Evolutionary conservation across 148 eudicot genomes (phyloP), one percentile per base, ranked within the genome.

Genomic region (Bassia scoparia): DNA sequence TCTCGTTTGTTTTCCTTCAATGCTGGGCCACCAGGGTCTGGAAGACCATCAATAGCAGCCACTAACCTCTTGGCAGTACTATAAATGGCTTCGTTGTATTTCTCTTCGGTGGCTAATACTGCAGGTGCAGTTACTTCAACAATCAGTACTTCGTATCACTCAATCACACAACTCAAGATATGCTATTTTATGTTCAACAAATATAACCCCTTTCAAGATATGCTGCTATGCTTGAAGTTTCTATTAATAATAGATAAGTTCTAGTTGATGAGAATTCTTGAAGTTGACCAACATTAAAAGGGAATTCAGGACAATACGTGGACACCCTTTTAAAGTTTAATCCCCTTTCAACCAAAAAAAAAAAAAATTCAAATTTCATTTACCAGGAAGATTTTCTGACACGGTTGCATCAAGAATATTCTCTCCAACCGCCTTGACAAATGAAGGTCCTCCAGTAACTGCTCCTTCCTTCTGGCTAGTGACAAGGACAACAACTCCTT

Each of bases 391-490:
- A 78, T 96, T 96, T 70, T 96, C 97, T 0, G 99, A 88, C 16
- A 96, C 96, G 53, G 90, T 90, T 69, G 92, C 87, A 83, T 92
- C 99, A 78, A 96, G 99, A 84, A 96, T 71, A 21, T 82, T 76
- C 49, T 96, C 99, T 44, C 99, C 99, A 48, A 96, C 96, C 55
- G 99, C 99, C 82, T 92, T 78, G 66, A 92, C 77, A 82, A 96
- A 96, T n/a, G 88, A 87, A 80, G 97, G 99, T 67, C 99, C 97
- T 13, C 99, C 99, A 1, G 97, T 96, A 48, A 96, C 71, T 38
- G 99, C 99, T 43, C 99, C 99, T 92, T 96, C 99, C 81, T 96
- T 96, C 79, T 96, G 99, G 84, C 96, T 92, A 60, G 99, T 96
- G 31, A 96, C 87, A 23, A 96, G 99, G 71, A 96, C 97, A 20